A percentile compares a stretch with the other conserved stretches of the same genome.
Conservation (phyloP, 805 yeast genomes). For the Saturnispora galanensis region DNA sequence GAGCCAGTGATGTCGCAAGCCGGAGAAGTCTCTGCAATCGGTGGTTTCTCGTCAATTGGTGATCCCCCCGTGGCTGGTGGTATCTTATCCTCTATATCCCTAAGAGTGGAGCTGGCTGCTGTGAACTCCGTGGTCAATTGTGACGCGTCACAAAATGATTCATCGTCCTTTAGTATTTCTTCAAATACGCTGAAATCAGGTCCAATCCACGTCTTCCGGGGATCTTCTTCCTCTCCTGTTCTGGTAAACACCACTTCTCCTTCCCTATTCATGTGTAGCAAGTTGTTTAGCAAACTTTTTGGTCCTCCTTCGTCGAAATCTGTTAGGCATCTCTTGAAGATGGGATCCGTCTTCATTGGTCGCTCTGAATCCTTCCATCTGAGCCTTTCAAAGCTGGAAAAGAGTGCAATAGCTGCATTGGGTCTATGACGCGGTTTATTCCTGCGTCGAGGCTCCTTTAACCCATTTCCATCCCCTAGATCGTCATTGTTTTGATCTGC, state of each 20-base stretch:
- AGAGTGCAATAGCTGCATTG: neutral
- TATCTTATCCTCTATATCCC: neutral
- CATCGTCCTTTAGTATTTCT: conserved; percentile 3
- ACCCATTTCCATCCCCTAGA: conserved; percentile 10
- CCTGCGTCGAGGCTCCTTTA: too few species aligned
- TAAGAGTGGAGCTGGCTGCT: neutral
- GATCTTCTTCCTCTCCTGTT: conserved; percentile 19
- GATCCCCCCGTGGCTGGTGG: too few species aligned
- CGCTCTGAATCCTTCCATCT: conserved; percentile 37
- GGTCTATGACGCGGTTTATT: too few species aligned
- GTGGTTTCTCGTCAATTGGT: too few species aligned
- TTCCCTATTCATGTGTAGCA: conserved; percentile 35
- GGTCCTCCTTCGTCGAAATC: conserved; percentile 60
- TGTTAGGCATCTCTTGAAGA: conserved; percentile 46
- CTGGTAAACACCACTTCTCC: conserved; percentile 46
- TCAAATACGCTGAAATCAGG: neutral
- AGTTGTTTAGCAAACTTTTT: conserved; percentile 40
- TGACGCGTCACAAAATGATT: conserved; percentile 3
- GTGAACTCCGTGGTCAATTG: neutral
- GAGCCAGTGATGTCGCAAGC: too few species aligned
- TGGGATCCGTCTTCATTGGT: conserved; percentile 43
- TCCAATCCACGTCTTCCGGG: neutral
- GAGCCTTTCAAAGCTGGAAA: conserved; percentile 28
- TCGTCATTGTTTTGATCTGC: conserved; percentile 12
- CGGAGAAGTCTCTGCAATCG: too few species aligned